phyloP scores from a whole-genome alignment of 495 filamentous ascomycete species.

The Wilcoxina mikolae region DNA sequence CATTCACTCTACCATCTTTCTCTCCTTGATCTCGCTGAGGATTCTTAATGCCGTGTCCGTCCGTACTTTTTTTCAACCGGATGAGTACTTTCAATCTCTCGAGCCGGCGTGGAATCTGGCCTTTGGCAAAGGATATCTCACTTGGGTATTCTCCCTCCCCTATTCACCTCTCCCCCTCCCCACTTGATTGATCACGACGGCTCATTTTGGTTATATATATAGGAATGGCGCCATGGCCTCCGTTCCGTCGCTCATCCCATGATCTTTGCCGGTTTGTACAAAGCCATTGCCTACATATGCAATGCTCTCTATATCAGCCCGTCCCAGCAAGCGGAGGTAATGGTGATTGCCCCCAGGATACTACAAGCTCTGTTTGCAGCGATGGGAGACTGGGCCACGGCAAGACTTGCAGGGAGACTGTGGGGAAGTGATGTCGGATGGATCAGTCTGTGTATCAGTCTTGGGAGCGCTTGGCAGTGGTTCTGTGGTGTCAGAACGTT shows the following conservation, averaged over 20 bases:
- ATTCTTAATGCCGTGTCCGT: conserved; percentile 71
- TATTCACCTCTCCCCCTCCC: not conserved
- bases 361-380: conserved; percentile 67
- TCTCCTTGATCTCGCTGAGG: conserved; percentile 58
- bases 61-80: conserved; percentile 97
- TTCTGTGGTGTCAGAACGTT: conserved; percentile 87
- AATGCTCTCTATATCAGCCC: conserved; percentile 36
- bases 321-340: conserved; percentile 42
- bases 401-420: conserved; percentile 58
- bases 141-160: conserved; percentile 51
- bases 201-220: conserved; percentile 6
- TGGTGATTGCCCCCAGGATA: conserved; percentile 58
- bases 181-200: not conserved
- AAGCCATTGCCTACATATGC: conserved; percentile 40
- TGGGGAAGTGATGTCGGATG: conserved; percentile 44
- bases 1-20: conserved; percentile 34
- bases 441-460: conserved; percentile 49
- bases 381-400: conserved; percentile 73
- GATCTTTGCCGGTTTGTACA: conserved; percentile 68
- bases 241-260: conserved; percentile 85
- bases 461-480: conserved; percentile 89
- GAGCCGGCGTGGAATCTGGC: conserved; percentile 88
- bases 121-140: conserved; percentile 79
- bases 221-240: conserved; percentile 91
- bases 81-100: conserved; percentile 93